Evolutionary conservation across 352 stramenopile species (phyloP).

Genomic region (Phytophthora foliorum): DNA sequence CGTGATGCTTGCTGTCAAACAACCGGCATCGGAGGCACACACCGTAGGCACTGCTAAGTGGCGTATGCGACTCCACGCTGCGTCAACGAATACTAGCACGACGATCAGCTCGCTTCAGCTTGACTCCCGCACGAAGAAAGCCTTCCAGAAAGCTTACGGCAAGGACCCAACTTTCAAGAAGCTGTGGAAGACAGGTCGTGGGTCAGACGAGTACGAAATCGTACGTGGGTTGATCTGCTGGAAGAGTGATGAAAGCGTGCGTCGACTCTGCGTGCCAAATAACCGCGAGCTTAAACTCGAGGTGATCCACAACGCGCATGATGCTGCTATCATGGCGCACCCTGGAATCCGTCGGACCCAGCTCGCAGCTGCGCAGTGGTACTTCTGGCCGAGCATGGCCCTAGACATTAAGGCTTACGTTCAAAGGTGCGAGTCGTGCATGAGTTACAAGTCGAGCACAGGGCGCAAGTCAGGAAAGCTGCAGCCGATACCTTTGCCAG

Average conservation of each 20-base stretch:
- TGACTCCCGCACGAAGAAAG: neutral
- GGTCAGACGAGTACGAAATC: constrained; percentile 7
- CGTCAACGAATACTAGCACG: neutral
- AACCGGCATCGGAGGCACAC: neutral
- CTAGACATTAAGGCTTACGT: constrained; percentile 23
- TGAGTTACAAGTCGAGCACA: constrained; percentile 29
- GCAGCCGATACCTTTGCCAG: constrained; percentile 13
- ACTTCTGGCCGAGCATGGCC: neutral
- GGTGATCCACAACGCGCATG: constrained; percentile 20
- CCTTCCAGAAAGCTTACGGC: constrained; percentile 5
- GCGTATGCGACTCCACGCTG: neutral
- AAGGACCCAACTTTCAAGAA: constrained; percentile 4
- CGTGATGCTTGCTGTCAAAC: constrained; percentile 12
- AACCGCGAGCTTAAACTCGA: constrained; percentile 12
- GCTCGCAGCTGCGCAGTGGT: constrained; percentile 7
- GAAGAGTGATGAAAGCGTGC: constrained; percentile 11
- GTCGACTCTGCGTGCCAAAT: constrained; percentile 13
- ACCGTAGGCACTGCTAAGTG: neutral
- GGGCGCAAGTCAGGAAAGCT: too few species aligned
- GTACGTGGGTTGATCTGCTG: constrained; percentile 6
- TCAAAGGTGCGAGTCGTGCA: constrained; percentile 31
- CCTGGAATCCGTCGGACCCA: constrained; percentile 7
- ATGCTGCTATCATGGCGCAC: constrained; percentile 18
- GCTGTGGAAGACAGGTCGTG: neutral
- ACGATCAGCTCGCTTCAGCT: constrained; percentile 2